Base-by-base conservation (phyloP, 345 rosid genomes). In the Gossypium arboreum region DNA sequence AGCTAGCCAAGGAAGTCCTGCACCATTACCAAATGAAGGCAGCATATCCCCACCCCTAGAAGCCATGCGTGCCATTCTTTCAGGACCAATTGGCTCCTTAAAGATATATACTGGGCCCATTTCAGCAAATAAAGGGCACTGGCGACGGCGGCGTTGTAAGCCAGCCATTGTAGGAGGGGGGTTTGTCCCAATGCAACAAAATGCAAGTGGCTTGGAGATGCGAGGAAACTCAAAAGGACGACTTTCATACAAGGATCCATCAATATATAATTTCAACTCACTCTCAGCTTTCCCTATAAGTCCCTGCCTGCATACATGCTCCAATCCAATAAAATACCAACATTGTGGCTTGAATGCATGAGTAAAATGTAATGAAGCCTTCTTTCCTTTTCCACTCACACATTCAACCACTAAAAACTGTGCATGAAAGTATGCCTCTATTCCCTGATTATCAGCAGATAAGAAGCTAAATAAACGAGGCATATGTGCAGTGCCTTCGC, bases 91-190 rank as follows among this genome's bases (percentile, higher is more conserved):
- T n/a, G 99, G 89, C 81, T 95, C 99, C 86, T 89, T 93, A 76
- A 95, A 95, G 67, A 95, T 93, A 86, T 95, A 93, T 77, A 95
- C 76, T 73, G 98, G 94, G 34, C 99, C 99, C 94, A 93, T 92
- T 88, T 95, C 99, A 65, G 99, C 99, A 88, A 95, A 95, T 78
- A 95, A 80, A 75, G 99, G 98, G 79, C 97, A 93, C 75, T 93
- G 99, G 71, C 99, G 93, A 27, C 97, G 98, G n/a, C 97, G 97
- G 41, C 97, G 98, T 80, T 95, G 99, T 76, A 95, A 87, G 73
- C 98, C 99, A 77, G 99, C 97, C 88, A 95, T 88, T 48, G 97
- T 93, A 70, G 99, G 97, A 78, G 99, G 98, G 27, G 99, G 98
- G 79, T 95, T 95, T 76, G 99, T 95, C 63, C 99, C 99, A 66